Base-by-base conservation (phyloP, 768 basidiomycete genomes). In the Amanita exitialis region DNA sequence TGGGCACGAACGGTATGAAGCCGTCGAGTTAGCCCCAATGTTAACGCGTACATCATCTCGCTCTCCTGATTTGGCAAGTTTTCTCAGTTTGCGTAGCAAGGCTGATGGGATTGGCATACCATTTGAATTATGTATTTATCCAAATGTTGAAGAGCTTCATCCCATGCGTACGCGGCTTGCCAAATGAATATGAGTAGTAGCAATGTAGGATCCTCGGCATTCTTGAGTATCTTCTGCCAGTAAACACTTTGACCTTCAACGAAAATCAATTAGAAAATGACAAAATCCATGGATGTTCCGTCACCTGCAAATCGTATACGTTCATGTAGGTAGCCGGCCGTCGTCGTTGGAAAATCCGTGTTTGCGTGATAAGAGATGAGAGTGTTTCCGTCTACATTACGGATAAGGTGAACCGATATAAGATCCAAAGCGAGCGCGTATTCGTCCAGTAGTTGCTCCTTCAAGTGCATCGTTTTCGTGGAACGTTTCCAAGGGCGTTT, bases 91-190 rank as follows among this genome's bases (percentile, higher is more conserved):
- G 25, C 25, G 25, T 10, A 30, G 30, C 10, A 3, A 30, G 10
- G 30, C 3, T 1, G 10, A 30, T 30, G 30, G 30, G 30, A 38
- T 36, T 23, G 42, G 16, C 57, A 72, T 54, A 79, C 79, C 43
- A 80, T 64, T 36, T 57, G 62, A 53, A 68, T 74, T 44, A 82
- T 72, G 56, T 80, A 73, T 1, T 64, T 55, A 49, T 80, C 79
- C 10, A 82, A 62, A 36, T 65, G 63, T 54, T 80, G 80, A 3
- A 82, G 59, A 0, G 78, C 70, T 58, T 82, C 72, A 51, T 82
- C 80, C 78, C 79, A 82, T 0, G 76, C 75, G 56, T 82, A 82
- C 53, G 81, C 54, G 3, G 78, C 74, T 45, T 81, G 76, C 80
- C 80, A 82, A 28, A 82, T 61, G 35, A 73, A 71, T 6, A 75